Evolutionary conservation across 192 early-diverging fungal species (phyloP).

Genomic region (Rhizoclosmatium globosum): DNA sequence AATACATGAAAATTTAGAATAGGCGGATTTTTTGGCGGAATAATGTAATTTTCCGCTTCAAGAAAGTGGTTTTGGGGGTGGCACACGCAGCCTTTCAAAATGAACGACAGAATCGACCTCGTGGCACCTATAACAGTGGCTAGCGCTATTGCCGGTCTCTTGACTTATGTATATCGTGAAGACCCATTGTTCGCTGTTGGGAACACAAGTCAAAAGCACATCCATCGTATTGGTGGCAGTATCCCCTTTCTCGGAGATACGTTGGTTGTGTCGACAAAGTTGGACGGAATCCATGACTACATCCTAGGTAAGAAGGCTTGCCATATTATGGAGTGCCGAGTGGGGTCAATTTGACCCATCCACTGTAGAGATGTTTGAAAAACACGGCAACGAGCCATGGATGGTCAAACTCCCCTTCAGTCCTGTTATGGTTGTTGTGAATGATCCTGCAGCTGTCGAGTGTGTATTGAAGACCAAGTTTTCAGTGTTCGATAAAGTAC

Average conservation of each 20-base stretch:
- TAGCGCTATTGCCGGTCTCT: too few relatives aligned
- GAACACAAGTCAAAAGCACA: too few relatives aligned
- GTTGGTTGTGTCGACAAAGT: neutral
- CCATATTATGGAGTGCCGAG: neutral
- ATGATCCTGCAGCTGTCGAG: slow-evolving; percentile 47
- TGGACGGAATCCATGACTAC: slow-evolving; percentile 11
- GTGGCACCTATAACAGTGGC: too few relatives aligned
- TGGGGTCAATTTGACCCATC: neutral
- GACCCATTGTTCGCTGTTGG: too few relatives aligned
- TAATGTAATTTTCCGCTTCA: too few relatives aligned
- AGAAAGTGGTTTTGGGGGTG: too few relatives aligned
- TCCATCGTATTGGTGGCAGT: too few relatives aligned
- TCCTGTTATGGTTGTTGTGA: neutral
- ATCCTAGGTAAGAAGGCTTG: slow-evolving; percentile 20
- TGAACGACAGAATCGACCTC: too few relatives aligned
- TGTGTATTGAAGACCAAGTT: slow-evolving; percentile 49
- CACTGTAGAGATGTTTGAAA: slow-evolving; percentile 31
- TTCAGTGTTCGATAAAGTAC: slow-evolving; percentile 46
- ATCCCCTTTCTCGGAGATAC: neutral
- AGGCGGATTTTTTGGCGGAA: too few relatives aligned
- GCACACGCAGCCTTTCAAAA: too few relatives aligned
- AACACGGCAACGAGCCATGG: neutral
- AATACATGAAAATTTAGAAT: too few relatives aligned
- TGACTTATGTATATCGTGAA: too few relatives aligned
- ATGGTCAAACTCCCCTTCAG: slow-evolving; percentile 32